Conservation (phyloP, 1,284 basidiomycete species). For the Xanthoconium separans region DNA sequence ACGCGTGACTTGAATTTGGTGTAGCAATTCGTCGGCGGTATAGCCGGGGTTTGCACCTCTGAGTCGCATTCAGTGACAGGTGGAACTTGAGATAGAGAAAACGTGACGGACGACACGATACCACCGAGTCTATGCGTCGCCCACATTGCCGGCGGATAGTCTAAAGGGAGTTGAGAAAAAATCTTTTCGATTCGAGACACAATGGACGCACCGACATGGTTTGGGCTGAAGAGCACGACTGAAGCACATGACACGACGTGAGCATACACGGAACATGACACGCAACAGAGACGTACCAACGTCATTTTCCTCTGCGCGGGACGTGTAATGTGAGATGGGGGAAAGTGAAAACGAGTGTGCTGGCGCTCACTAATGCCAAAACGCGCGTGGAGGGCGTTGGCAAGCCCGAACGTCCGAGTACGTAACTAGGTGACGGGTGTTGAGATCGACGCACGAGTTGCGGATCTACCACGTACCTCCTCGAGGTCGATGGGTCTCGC, state of each 20-base stretch:
- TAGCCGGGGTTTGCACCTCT: slow-evolving; percentile 68
- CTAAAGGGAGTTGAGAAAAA: slow-evolving; percentile 33
- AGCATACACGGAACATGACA: background rate
- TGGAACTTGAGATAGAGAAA: background rate
- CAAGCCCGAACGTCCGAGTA: slow-evolving; percentile 55
- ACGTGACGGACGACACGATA: slow-evolving; percentile 52
- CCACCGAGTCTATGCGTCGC: slow-evolving; percentile 68
- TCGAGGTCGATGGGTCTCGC: slow-evolving; percentile 47
- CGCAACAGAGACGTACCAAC: slow-evolving; percentile 47
- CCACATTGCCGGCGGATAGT: slow-evolving; percentile 73
- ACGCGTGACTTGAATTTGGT: slow-evolving; percentile 56
- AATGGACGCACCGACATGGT: slow-evolving; percentile 56
- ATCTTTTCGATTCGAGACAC: background rate
- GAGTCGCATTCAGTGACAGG: background rate
- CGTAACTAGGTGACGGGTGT: slow-evolving; percentile 37
- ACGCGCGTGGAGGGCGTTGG: slow-evolving; percentile 56
- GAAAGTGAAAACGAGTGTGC: background rate
- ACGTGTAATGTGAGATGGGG: slow-evolving; percentile 1
- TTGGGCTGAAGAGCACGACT: slow-evolving; percentile 71
- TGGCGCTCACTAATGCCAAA: slow-evolving; percentile 55
- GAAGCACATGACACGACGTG: background rate
- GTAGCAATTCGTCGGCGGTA: slow-evolving; percentile 61
- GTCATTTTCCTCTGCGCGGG: slow-evolving; percentile 28
- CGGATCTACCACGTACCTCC: slow-evolving; percentile 42
- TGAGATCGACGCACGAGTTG: background rate